Evolutionary conservation across 1,284 basidiomycete species (phyloP).

Genomic region (Rhodotorula sp.): DNA sequence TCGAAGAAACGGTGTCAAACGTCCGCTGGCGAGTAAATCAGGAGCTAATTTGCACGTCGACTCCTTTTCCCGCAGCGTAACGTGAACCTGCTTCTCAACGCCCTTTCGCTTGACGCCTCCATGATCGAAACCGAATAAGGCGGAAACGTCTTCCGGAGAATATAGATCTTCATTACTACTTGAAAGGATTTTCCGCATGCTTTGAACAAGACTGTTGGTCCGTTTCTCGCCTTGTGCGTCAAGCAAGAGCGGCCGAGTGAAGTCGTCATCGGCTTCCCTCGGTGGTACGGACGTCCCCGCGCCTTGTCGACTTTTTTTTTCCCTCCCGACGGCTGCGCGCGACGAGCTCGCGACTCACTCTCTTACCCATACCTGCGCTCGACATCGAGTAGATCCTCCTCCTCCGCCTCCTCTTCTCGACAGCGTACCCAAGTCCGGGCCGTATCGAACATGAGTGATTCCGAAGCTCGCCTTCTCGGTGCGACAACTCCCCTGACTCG

Average conservation of each 20-base stretch:
- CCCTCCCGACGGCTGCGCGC: too few relatives aligned
- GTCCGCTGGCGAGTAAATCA: too few relatives aligned
- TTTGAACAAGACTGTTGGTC: background rate
- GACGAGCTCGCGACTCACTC: too few relatives aligned
- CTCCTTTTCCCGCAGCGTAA: conserved; percentile 52
- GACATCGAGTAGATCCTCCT: too few relatives aligned
- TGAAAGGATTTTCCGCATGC: background rate
- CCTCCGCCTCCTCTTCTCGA: too few relatives aligned
- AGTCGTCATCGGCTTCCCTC: background rate
- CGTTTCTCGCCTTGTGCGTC: background rate
- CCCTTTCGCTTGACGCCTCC: conserved; percentile 72
- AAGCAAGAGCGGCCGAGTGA: background rate
- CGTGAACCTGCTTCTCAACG: conserved; percentile 81
- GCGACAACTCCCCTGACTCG: too few relatives aligned
- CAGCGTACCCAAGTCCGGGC: too few relatives aligned
- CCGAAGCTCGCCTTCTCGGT: too few relatives aligned
- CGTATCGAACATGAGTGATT: too few relatives aligned
- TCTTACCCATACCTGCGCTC: too few relatives aligned
- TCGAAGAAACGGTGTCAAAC: background rate
- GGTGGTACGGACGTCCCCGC: background rate
- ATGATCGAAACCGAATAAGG: conserved; percentile 34
- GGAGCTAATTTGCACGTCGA: background rate
- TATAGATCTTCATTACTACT: background rate
- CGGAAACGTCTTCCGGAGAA: background rate
- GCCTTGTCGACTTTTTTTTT: too few relatives aligned